phyloP scores from a whole-genome alignment of 441 rosid species.

The Populus trichocarpa region DNA sequence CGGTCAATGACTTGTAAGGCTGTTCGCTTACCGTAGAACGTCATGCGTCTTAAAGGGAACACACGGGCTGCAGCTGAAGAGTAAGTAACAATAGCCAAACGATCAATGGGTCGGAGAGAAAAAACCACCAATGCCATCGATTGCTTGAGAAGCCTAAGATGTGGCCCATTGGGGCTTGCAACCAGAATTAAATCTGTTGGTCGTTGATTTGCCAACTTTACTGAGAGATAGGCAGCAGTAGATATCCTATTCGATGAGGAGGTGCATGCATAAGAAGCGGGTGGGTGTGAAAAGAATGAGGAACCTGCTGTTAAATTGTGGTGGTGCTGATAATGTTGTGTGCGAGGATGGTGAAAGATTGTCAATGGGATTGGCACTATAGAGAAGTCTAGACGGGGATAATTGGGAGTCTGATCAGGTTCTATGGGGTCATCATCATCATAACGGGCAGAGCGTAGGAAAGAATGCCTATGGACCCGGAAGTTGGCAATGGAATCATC shows the following conservation, averaged over 20 bases:
- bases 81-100: slow-evolving; percentile 74
- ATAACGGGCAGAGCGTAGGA: slow-evolving; percentile 69
- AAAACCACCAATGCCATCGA: slow-evolving; percentile 73
- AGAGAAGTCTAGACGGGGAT: slow-evolving; percentile 53
- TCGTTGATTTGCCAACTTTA: slow-evolving; percentile 48
- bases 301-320: slow-evolving; percentile 32
- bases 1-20: slow-evolving; percentile 81
- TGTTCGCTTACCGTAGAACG: slow-evolving; percentile 63
- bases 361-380: slow-evolving; percentile 42
- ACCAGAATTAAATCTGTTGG: slow-evolving; percentile 73
- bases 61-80: slow-evolving; percentile 75
- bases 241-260: slow-evolving; percentile 30
- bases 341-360: slow-evolving; percentile 27
- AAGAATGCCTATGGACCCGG: slow-evolving; percentile 68
- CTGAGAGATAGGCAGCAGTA: slow-evolving; percentile 51
- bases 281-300: slow-evolving; percentile 26
- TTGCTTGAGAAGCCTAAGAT: slow-evolving; percentile 75
- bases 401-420: slow-evolving; percentile 37
- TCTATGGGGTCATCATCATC: slow-evolving; percentile 82
- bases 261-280: slow-evolving; percentile 25
- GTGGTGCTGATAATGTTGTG: slow-evolving; percentile 22
- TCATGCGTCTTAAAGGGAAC: slow-evolving; percentile 80
- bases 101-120: slow-evolving; percentile 68
- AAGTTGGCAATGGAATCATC: slow-evolving; percentile 76
- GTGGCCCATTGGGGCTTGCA: slow-evolving; percentile 82